phyloP scores from a whole-genome alignment of 2,329 filamentous ascomycete genomes.

The Aureobasidium sp. region DNA sequence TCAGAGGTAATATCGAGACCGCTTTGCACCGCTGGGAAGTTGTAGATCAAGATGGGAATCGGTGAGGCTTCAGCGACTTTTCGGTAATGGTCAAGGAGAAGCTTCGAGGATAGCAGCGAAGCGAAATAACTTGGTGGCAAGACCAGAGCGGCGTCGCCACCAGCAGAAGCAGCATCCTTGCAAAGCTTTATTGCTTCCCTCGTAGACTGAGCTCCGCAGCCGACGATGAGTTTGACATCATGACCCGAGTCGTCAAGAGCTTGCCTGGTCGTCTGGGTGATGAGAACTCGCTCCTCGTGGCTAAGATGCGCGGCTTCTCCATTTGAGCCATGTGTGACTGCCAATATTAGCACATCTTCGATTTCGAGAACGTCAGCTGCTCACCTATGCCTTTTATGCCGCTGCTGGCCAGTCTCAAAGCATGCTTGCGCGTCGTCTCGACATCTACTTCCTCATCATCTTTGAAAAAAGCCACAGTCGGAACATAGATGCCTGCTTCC shows the following conservation, averaged over 20 bases:
- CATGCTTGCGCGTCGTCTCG: slow-evolving; percentile 36
- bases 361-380: background rate
- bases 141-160: slow-evolving; percentile 69
- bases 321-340: slow-evolving; percentile 67
- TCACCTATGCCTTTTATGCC: slow-evolving; percentile 62
- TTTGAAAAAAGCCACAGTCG: slow-evolving; percentile 39
- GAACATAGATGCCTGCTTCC: slow-evolving; percentile 31
- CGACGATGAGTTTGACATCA: slow-evolving; percentile 65
- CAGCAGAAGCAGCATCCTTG: slow-evolving; percentile 58
- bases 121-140: slow-evolving; percentile 69
- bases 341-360: background rate
- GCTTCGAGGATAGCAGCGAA: slow-evolving; percentile 22
- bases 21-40: slow-evolving; percentile 58
- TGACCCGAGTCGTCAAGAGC: slow-evolving; percentile 60
- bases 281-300: slow-evolving; percentile 59
- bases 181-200: slow-evolving; percentile 65
- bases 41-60: slow-evolving; percentile 62
- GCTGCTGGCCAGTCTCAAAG: slow-evolving; percentile 62
- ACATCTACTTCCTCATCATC: slow-evolving; percentile 36
- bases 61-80: slow-evolving; percentile 56
- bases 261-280: slow-evolving; percentile 62
- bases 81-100: slow-evolving; percentile 25
- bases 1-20: slow-evolving; percentile 60
- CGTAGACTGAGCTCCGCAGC: slow-evolving; percentile 66
- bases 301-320: slow-evolving; percentile 75